Percentiles rank a stretch among this genome's conserved stretches.
Conservation (phyloP, 2,329 filamentous ascomycete species). For the Rutstroemia sp. region DNA sequence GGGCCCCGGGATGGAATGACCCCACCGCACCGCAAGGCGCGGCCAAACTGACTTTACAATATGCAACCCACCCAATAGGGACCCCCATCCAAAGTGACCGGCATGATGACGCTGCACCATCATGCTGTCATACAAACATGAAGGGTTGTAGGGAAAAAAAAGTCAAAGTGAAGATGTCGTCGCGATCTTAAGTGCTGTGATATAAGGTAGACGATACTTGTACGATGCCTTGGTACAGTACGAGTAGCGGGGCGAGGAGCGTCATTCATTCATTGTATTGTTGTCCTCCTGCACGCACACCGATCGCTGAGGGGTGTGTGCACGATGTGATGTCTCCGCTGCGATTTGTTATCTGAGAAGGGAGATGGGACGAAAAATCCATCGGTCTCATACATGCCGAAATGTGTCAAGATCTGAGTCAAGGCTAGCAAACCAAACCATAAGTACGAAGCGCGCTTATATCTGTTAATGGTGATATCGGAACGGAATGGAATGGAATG, state of each 20-base stretch:
- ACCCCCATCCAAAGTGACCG: neutral
- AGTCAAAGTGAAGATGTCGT: neutral
- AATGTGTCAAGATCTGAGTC: neutral
- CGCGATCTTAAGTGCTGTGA: neutral
- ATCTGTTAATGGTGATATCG: neutral
- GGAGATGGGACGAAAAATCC: neutral
- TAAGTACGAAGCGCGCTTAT: slow-evolving; percentile 6
- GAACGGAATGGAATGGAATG: too few relatives aligned
- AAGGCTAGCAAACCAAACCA: neutral
- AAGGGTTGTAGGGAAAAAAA: neutral
- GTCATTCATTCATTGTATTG: slow-evolving; percentile 6
- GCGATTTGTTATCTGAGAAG: slow-evolving; percentile 1
- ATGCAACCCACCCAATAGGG: slow-evolving; percentile 1
- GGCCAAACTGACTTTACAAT: neutral
- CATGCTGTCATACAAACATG: neutral
- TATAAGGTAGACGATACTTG: neutral
- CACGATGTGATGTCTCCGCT: neutral
- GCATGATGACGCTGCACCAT: slow-evolving; percentile 2
- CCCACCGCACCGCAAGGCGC: slow-evolving; percentile 1
- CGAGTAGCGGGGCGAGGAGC: slow-evolving; percentile 6
- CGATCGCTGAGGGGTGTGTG: slow-evolving; percentile 1
- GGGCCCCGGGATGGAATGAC: neutral
- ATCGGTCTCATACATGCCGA: too few relatives aligned
- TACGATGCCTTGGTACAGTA: neutral
- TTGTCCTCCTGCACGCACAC: neutral